Evolutionary conservation across 2,329 filamentous ascomycete genomes (phyloP), one percentile per base, ranked within the genome.

Genomic region (Kalmusia sp.): DNA sequence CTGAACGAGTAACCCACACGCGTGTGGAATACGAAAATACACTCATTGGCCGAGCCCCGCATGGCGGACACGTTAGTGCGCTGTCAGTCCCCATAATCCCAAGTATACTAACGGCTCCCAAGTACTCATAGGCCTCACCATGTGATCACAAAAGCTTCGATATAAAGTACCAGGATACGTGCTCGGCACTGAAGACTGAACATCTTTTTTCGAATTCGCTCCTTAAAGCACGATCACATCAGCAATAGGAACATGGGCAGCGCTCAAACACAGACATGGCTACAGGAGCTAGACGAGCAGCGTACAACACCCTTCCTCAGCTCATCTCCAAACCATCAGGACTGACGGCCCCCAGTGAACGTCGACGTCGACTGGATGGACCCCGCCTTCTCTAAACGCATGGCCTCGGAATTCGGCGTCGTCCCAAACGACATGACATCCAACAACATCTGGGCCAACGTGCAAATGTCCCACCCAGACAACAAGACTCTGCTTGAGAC

Each of bases 281-380:
- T 79, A 21, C 73, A 78, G 51, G 77, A 76, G 70, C 73, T 79
- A 31, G 73, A 77, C 52, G 68, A 77, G 62, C 71, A 77, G 55
- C 57, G 76, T 77, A 57, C 61, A 72, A 64, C 27, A 37, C 19
- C 14, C 15, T 6, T 11, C 43, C 12, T 15, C 9, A n/a, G n/a
- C n/a, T n/a, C 12, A 35, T 22, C 17, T 12, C 30, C 12, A 15
- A 4, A 19, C 17, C 12, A 21, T 21, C 25, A 31, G 15, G 14
- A 1, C 17, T 44, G 15, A 45, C 12, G 8, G 4, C 30, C 17
- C 49, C 43, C n/a, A 82, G 80, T 82, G 52, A 77, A 82, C 27
- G 71, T 82, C 49, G 80, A 82, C 54, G 77, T 82, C 21, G 80
- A 82, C 59, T 81, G 77, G 73, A 82, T 82, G 80, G 80, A 80